A percentile compares a stretch with the other conserved stretches of the same genome.
Conservation (phyloP, 352 stramenopile species). For the Discostella stelligera region DNA sequence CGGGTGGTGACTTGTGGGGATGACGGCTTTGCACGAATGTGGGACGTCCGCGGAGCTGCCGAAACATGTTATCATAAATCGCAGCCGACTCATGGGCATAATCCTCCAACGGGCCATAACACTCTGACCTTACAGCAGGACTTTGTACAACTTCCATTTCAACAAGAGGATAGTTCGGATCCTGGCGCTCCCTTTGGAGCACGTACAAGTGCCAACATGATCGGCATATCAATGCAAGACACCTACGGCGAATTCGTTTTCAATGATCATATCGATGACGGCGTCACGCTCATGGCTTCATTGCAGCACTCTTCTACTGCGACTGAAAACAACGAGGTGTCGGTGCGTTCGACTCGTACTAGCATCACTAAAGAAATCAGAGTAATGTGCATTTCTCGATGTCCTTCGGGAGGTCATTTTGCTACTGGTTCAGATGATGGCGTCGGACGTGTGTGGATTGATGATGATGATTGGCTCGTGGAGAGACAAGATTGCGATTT, state of each 20-base stretch:
- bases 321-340: constrained; percentile 33
- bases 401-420: constrained; percentile 87
- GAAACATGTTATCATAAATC: constrained; percentile 56
- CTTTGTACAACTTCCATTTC: not conserved
- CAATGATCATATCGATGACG: constrained; percentile 74
- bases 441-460: constrained; percentile 89
- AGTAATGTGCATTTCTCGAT: constrained; percentile 82
- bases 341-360: constrained; percentile 50
- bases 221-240: constrained; percentile 27
- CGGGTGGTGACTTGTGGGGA: constrained; percentile 60
- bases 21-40: constrained; percentile 69
- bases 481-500: constrained; percentile 41
- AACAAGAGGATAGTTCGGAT: constrained; percentile 16
- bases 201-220: not conserved
- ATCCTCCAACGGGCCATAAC: not conserved
- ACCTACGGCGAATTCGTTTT: constrained; percentile 66
- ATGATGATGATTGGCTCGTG: constrained; percentile 60
- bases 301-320: constrained; percentile 61
- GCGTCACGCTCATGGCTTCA: constrained; percentile 67
- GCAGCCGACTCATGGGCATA: not conserved
- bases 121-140: constrained; percentile 1
- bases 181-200: not conserved
- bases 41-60: constrained; percentile 74
- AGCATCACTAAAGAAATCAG: constrained; percentile 59
- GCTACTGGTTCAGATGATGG: constrained; percentile 92